Conservation (phyloP, 2,329 filamentous ascomycete genomes). For the Magnaporthiopsis poae region DNA sequence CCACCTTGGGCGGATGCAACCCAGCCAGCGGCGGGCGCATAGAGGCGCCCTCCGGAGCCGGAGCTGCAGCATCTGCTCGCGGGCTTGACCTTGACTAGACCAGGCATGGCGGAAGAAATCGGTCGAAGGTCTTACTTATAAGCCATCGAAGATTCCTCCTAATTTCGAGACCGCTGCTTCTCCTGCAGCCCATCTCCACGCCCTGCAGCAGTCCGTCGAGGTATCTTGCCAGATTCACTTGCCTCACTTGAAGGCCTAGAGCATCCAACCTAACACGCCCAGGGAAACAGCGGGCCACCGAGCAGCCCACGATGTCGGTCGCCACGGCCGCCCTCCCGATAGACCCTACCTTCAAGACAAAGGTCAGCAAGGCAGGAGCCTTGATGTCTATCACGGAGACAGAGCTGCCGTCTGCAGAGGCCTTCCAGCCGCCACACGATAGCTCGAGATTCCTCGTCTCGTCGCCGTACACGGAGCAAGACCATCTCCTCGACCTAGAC, state of each 20-base stretch:
- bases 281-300: neutral
- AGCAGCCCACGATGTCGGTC: conserved; percentile 1
- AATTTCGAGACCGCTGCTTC: neutral
- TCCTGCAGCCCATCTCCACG: neutral
- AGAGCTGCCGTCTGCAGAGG: neutral
- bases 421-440: conserved; percentile 1
- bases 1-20: neutral
- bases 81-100: neutral
- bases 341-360: neutral
- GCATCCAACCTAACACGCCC: neutral
- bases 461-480: conserved; percentile 64
- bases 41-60: neutral
- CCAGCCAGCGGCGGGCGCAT: neutral
- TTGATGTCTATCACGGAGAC: neutral
- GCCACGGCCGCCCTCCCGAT: neutral
- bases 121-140: neutral
- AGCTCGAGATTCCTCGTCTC: conserved; percentile 40
- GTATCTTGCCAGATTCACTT: too few relatives aligned
- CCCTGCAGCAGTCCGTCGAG: neutral
- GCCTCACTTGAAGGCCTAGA: neutral
- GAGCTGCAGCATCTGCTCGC: neutral
- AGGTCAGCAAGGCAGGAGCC: neutral
- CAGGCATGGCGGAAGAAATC: neutral
- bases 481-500: conserved; percentile 64
- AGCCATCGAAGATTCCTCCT: neutral